Evolutionary conservation across 345 rosid species (phyloP), one percentile per base, ranked within the genome.

Genomic region (Syzygium grande): DNA sequence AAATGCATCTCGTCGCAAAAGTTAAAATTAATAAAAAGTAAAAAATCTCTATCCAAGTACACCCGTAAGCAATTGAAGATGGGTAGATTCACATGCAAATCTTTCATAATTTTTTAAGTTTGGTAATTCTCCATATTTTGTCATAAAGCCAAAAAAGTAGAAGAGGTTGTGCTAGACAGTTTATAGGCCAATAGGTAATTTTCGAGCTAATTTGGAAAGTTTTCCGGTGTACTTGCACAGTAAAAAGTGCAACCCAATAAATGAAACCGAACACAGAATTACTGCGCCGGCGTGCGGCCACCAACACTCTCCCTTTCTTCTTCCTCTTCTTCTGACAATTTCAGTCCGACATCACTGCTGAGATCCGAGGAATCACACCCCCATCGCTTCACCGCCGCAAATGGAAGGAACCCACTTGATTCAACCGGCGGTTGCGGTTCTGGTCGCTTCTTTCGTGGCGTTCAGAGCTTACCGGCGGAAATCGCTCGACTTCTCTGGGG

Each of bases 401-500:
- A 93, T 94, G 97, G 96, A 94, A 84, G 89, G 83, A 34, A 7
- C 88, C 9, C 87, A 56, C 16, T 86, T 91, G 34, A 89, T 80
- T 87, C 94, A 90, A 61, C 90, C 95, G 9, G 85, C 94, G 55
- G 88, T 95, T 63, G 98, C 96, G 43, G 90, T 89, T 7, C 2
- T 93, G 27, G 84, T 96, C 87, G 91, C 99, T 21, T 92, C 92
- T 46, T 54, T 91, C n/a, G 91, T 95, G 55, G 94, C 98, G 46
- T 86, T 90, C 84, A 90, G 97, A 92, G 91, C 97, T 55, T 96
- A 95, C 93, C 87, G 92, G 85, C 93, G 94, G 89, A 98, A 93
- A 84, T 96, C 99, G 52, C 99, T 98, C 84, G 92, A 94, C 88
- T 73, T 95, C 15, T 94, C 98, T n/a, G 99, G 99, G 54, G 97